Percentiles rank a stretch among this genome's conserved stretches.
Conservation (phyloP, 306 rosid species). For the Pachyrhizus erosus region DNA sequence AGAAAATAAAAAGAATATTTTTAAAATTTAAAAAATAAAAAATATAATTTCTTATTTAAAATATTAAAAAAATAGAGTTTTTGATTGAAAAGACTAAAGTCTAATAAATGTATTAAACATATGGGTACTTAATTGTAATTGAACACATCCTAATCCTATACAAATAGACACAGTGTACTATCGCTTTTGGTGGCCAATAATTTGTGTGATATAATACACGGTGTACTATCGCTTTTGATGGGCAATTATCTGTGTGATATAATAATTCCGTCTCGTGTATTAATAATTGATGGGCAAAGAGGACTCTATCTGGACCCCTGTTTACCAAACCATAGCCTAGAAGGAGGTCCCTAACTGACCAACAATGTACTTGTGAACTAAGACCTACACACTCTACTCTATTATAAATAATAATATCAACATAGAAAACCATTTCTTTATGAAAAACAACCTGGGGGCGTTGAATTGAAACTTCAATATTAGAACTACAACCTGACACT, state of each 20-base stretch:
- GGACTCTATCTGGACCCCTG: conserved; percentile 41
- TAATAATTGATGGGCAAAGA: conserved; percentile 43
- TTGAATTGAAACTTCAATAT: conserved; percentile 19
- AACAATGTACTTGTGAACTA: conserved; percentile 7
- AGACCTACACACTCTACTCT: background rate
- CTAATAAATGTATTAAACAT: no score
- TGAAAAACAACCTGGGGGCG: background rate
- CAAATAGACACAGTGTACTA: background rate
- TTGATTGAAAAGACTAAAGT: no score
- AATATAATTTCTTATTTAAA: no score
- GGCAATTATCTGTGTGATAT: conserved; percentile 35
- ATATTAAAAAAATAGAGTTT: no score
- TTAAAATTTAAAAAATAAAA: no score
- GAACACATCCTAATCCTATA: background rate
- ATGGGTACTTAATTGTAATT: no score
- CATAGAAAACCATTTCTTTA: background rate
- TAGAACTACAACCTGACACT: conserved; percentile 28
- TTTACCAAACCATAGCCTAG: conserved; percentile 18
- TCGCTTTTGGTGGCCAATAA: background rate
- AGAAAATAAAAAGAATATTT: no score
- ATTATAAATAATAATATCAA: background rate
- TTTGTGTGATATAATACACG: conserved; percentile 9
- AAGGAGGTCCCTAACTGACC: conserved; percentile 30
- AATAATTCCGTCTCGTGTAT: conserved; percentile 38
- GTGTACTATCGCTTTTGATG: conserved; percentile 23